Conservation (phyloP, 768 basidiomycete genomes). For the Auriculariales sp. region DNA sequence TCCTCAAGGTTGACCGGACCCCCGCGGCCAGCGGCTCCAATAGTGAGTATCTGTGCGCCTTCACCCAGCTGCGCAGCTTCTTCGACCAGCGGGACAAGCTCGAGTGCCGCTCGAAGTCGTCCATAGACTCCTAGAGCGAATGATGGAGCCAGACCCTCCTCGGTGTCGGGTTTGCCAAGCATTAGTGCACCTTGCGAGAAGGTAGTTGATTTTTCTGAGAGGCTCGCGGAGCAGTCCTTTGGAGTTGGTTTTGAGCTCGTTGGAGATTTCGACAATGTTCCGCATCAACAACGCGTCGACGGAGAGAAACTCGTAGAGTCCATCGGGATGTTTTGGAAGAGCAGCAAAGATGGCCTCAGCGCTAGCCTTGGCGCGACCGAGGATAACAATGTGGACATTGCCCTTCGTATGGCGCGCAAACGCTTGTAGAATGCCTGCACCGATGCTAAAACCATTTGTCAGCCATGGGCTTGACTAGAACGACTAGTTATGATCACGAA, state of each 20-base stretch:
- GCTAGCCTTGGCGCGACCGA: not conserved
- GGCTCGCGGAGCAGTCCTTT: conserved; percentile 16
- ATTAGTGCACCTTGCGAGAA: conserved; percentile 31
- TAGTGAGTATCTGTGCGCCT: conserved; percentile 33
- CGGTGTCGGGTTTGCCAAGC: conserved; percentile 25
- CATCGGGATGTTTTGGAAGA: not conserved
- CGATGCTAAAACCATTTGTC: not conserved
- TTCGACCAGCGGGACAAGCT: conserved; percentile 28
- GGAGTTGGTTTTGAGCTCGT: too few species aligned
- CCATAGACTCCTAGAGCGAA: conserved; percentile 37
- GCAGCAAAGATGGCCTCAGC: not conserved
- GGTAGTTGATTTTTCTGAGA: conserved; percentile 36
- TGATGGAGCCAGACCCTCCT: conserved; percentile 29
- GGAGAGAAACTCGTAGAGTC: conserved; percentile 5
- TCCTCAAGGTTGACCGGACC: conserved; percentile 29
- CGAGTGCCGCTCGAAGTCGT: conserved; percentile 32
- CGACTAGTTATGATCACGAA: not conserved
- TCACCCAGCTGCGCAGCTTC: conserved; percentile 31
- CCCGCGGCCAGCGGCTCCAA: conserved; percentile 24
- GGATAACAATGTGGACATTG: not conserved
- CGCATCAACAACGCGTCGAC: conserved; percentile 5
- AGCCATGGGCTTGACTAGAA: not conserved
- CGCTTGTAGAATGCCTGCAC: not conserved
- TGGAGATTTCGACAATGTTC: not conserved
- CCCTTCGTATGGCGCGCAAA: not conserved